Conservation (phyloP, 176 grass and related monocot species). For the Otatea glauca region DNA sequence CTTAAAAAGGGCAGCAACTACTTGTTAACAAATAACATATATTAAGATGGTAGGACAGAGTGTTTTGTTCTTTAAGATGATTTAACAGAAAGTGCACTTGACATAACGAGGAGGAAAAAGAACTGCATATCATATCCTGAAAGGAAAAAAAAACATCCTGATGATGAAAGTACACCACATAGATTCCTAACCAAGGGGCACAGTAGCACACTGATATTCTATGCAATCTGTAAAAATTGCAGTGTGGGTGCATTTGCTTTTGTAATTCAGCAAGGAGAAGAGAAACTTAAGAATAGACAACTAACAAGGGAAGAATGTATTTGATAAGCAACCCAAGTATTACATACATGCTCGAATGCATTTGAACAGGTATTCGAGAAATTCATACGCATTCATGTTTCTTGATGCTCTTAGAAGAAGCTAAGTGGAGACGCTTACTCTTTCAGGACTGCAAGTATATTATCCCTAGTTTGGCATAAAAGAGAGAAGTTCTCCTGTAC, state of each 20-base stretch:
- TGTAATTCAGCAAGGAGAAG: not conserved
- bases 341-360: slow-evolving; percentile 1
- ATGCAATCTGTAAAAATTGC: not conserved
- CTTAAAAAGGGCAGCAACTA: not conserved
- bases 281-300: not conserved
- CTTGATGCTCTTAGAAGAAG: not conserved
- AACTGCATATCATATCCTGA: not conserved
- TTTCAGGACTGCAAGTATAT: slow-evolving; percentile 64
- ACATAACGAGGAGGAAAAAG: not conserved
- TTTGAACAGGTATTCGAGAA: not conserved
- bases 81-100: not conserved
- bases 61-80: not conserved
- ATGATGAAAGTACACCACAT: not conserved
- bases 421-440: slow-evolving; percentile 54
- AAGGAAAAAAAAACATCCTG: not conserved
- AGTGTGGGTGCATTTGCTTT: slow-evolving; percentile 1
- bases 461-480: slow-evolving; percentile 72
- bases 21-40: slow-evolving; percentile 23
- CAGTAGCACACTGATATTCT: not conserved
- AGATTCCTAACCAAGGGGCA: not conserved
- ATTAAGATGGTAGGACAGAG: slow-evolving; percentile 3
- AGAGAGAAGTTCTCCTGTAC: slow-evolving; percentile 73
- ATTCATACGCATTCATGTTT: not conserved
- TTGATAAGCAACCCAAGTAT: slow-evolving; percentile 2
- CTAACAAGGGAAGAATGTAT: not conserved